phyloP scores from a whole-genome alignment of 2,329 filamentous ascomycete species.

The Sclerotinia sclerotiorum region DNA sequence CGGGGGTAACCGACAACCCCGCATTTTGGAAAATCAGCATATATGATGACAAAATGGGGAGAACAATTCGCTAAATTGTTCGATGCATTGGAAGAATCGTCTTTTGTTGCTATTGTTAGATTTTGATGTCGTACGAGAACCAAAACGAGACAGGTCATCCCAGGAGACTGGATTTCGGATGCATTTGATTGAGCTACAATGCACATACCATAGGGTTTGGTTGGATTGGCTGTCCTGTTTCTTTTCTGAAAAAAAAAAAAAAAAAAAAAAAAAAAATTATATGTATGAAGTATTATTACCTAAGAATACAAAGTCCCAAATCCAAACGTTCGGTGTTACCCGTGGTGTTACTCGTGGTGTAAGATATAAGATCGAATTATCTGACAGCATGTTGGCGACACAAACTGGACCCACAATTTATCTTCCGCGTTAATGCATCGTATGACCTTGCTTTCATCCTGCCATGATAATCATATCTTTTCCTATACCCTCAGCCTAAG shows the following conservation, averaged over 20 bases:
- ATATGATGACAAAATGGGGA: background rate
- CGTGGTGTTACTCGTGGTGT: no score
- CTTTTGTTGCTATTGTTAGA: background rate
- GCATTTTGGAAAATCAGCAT: background rate
- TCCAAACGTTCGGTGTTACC: no score
- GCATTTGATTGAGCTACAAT: no score
- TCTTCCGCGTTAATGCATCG: no score
- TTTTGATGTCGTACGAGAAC: conserved; percentile 3
- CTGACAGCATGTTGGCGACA: no score
- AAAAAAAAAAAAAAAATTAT: no score
- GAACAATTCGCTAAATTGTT: background rate
- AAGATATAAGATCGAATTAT: no score
- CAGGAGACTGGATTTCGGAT: background rate
- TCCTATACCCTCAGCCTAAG: background rate
- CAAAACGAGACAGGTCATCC: background rate
- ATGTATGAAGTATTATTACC: background rate
- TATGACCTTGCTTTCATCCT: no score
- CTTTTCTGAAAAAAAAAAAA: no score
- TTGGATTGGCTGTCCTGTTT: background rate
- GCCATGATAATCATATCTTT: background rate
- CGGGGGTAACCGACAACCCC: conserved; percentile 10
- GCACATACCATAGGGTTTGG: background rate
- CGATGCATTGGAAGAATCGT: background rate
- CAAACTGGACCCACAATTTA: no score
- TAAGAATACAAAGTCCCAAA: no score